phyloP scores from a whole-genome alignment of 106 monocot genomes.

The Dendrobium catenatum region DNA sequence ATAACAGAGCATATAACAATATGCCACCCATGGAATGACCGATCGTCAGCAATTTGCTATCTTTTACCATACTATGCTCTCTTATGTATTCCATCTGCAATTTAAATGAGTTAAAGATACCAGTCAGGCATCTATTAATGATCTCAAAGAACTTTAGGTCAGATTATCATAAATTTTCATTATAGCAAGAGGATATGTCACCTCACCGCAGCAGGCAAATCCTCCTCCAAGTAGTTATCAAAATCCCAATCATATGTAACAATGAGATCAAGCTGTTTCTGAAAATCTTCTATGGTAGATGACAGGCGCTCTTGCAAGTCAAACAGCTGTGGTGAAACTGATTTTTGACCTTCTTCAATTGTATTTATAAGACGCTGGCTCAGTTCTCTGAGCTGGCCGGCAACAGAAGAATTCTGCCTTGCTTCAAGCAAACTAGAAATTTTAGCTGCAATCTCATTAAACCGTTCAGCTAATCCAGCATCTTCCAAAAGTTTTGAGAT shows the following conservation, averaged over 20 bases:
- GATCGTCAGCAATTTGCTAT: slow-evolving; percentile 84
- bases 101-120: slow-evolving; percentile 5
- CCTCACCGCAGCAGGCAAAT: slow-evolving; percentile 93
- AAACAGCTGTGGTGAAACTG: slow-evolving; percentile 86
- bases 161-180: slow-evolving; percentile 5
- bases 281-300: slow-evolving; percentile 83
- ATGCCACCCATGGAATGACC: slow-evolving; percentile 99
- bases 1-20: slow-evolving; percentile 82
- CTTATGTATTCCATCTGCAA: slow-evolving; percentile 86
- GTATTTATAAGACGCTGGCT: slow-evolving; percentile 67
- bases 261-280: slow-evolving; percentile 84
- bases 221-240: slow-evolving; percentile 92
- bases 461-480: slow-evolving; percentile 56
- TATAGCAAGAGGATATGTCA: slow-evolving; percentile 24
- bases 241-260: slow-evolving; percentile 93
- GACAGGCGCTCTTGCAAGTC: slow-evolving; percentile 71
- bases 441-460: slow-evolving; percentile 73
- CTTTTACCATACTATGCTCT: slow-evolving; percentile 44
- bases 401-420: slow-evolving; percentile 61
- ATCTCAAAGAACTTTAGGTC: neutral
- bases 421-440: slow-evolving; percentile 65
- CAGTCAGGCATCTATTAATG: neutral
- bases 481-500: slow-evolving; percentile 85
- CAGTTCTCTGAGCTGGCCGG: slow-evolving; percentile 71
- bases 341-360: slow-evolving; percentile 73